These are phyloP conservation scores for Paramecium tetraurelia DNA, from an alignment of 73 alveolate genomes.

Conservation along the genomic window DNA sequence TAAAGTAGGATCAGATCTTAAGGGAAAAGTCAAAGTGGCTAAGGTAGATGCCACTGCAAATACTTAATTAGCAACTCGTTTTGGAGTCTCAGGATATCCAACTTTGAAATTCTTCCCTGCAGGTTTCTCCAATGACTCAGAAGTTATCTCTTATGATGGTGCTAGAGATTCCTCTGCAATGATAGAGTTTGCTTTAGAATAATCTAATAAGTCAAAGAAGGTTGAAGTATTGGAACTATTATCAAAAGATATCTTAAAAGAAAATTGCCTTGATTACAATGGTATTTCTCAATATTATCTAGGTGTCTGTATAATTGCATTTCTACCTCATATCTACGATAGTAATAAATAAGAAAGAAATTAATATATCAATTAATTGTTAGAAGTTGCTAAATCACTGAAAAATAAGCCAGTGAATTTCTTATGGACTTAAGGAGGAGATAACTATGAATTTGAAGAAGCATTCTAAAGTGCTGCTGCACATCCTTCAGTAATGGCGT, in stretches of 20 bases:
- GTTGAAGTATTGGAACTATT: conserved; percentile 63
- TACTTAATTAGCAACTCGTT: conserved; percentile 76
- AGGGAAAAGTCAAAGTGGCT: conserved; percentile 90
- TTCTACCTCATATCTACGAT: conserved; percentile 94
- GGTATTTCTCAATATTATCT: neutral
- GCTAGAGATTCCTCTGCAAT: conserved; percentile 77
- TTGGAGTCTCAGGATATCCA: conserved; percentile 87
- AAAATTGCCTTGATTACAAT: conserved; percentile 60
- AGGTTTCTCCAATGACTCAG: conserved; percentile 49
- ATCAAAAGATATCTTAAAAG: conserved; percentile 49
- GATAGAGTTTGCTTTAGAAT: conserved; percentile 67
- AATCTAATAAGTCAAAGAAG: conserved; percentile 58
- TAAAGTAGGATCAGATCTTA: conserved; percentile 85
- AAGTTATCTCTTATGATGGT: conserved; percentile 40
- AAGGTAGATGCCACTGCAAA: conserved; percentile 94
- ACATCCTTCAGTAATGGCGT: conserved; percentile 91
- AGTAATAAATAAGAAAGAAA: conserved; percentile 85
- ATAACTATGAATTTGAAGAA: conserved; percentile 85
- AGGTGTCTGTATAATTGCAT: conserved; percentile 83
- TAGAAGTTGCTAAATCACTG: conserved; percentile 74
- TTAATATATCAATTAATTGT: conserved; percentile 71
- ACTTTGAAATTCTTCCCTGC: conserved; percentile 89
- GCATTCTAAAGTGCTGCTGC: conserved; percentile 86
- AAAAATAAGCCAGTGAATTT: conserved; percentile 86
- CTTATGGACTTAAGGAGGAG: conserved; percentile 96